Evolutionary conservation across 1,139 yeast species (phyloP).

Genomic region (Meyerozyma carpophila): DNA sequence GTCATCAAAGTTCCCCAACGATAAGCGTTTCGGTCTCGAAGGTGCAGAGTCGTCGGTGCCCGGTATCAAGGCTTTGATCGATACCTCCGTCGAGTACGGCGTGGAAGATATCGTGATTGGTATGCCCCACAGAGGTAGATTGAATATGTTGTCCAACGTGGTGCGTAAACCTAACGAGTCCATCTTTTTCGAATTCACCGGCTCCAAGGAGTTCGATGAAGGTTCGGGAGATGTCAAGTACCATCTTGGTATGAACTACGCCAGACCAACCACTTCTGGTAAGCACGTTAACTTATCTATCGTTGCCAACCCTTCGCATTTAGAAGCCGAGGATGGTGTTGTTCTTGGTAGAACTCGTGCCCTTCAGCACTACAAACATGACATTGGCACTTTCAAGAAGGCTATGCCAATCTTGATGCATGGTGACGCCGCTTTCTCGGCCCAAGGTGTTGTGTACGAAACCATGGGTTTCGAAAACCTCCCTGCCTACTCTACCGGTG

Average conservation of each 20-base stretch:
- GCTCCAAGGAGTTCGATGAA: slow-evolving; percentile 77
- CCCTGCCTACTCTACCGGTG: slow-evolving; percentile 97
- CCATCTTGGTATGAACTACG: slow-evolving; percentile 98
- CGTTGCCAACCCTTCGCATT: slow-evolving; percentile 98
- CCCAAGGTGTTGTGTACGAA: slow-evolving; percentile 98
- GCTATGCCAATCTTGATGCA: slow-evolving; percentile 91
- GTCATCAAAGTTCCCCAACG: slow-evolving; percentile 95
- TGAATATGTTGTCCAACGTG: slow-evolving; percentile 94
- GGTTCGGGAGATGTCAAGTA: slow-evolving; percentile 99
- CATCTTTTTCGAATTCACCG: slow-evolving; percentile 92
- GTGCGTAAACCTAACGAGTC: slow-evolving; percentile 98
- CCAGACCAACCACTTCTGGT: slow-evolving; percentile 98
- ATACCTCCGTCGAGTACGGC: slow-evolving; percentile 88
- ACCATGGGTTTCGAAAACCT: slow-evolving; percentile 91
- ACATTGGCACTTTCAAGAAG: slow-evolving; percentile 73
- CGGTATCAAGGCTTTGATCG: slow-evolving; percentile 94
- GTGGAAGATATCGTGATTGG: slow-evolving; percentile 96
- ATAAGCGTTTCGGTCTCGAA: slow-evolving; percentile 96
- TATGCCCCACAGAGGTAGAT: slow-evolving; percentile 99
- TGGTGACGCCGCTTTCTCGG: slow-evolving; percentile 99
- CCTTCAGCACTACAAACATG: slow-evolving; percentile 85
- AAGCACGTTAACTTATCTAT: slow-evolving; percentile 90
- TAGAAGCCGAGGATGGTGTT: slow-evolving; percentile 98
- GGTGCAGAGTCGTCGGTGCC: slow-evolving; percentile 97
- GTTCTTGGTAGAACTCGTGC: slow-evolving; percentile 98